Percentiles rank a stretch among this genome's conserved stretches.
Evolutionary conservation across 129 eudicot species (phyloP).

Genomic region (Flaveria ramosissima): DNA sequence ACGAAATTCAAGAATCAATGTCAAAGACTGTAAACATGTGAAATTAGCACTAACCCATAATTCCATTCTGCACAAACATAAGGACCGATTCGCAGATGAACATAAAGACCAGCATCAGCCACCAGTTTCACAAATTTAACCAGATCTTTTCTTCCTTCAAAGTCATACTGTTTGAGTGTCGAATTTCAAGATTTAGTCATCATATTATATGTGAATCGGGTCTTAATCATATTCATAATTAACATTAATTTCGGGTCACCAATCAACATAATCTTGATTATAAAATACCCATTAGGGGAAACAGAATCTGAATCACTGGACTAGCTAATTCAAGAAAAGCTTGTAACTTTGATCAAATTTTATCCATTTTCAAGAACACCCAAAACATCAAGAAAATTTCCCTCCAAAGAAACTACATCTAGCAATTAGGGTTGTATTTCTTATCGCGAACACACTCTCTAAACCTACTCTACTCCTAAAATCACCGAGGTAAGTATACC

Average conservation of each 20-base stretch:
- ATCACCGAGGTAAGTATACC: too few relatives aligned
- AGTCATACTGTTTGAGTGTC: slow-evolving; percentile 82
- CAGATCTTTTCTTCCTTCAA: slow-evolving; percentile 91
- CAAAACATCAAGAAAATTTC: slow-evolving; percentile 10
- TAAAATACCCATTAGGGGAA: not conserved
- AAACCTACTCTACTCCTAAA: too few relatives aligned
- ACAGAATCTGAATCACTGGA: not conserved
- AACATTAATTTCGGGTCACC: not conserved
- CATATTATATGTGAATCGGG: not conserved
- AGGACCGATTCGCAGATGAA: slow-evolving; percentile 93
- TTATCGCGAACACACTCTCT: too few relatives aligned
- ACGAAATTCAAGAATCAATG: slow-evolving; percentile 6
- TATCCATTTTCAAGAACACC: not conserved
- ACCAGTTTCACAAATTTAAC: slow-evolving; percentile 80
- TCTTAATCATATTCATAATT: not conserved
- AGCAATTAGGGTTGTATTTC: not conserved
- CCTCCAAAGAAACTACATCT: not conserved
- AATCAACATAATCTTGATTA: not conserved
- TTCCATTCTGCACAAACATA: slow-evolving; percentile 99
- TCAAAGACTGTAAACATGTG: not conserved
- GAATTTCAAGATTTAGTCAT: slow-evolving; percentile 28
- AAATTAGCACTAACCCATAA: slow-evolving; percentile 62
- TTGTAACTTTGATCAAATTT: not conserved
- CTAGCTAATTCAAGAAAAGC: slow-evolving; percentile 1
- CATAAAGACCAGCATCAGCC: slow-evolving; percentile 81